Percentiles rank a stretch among this genome's conserved stretches.
These are phyloP conservation scores for Candida palmyrensis DNA, from an alignment of 805 yeast genomes.

Conservation along the genomic window DNA sequence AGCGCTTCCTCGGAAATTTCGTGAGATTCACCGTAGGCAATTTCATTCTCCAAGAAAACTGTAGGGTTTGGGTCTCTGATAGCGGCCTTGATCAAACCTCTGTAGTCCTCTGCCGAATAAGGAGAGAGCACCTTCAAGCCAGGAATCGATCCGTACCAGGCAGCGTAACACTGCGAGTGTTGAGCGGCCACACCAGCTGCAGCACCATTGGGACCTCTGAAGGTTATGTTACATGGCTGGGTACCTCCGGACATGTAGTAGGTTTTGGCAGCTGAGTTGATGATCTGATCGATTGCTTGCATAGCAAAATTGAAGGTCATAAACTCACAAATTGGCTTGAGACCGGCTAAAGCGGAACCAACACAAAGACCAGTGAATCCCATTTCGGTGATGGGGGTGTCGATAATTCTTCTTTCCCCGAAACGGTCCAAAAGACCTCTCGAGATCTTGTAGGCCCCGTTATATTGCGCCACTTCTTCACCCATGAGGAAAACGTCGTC, in stretches of 20 bases:
- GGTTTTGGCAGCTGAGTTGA: conserved; percentile 98
- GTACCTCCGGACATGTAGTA: conserved; percentile 99
- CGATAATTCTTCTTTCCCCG: conserved; percentile 89
- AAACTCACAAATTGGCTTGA: conserved; percentile 95
- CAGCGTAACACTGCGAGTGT: conserved; percentile 96
- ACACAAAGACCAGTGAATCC: conserved; percentile 95
- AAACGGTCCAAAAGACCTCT: conserved; percentile 93
- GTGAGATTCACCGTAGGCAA: conserved; percentile 87
- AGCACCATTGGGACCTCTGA: conserved; percentile 99
- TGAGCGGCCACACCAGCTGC: conserved; percentile 99
- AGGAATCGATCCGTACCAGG: conserved; percentile 98
- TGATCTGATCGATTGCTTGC: conserved; percentile 98
- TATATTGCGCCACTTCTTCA: conserved; percentile 98
- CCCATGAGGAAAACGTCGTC: conserved; percentile 94
- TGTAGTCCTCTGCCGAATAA: conserved; percentile 90
- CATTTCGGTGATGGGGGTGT: conserved; percentile 99
- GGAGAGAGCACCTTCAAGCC: conserved; percentile 97
- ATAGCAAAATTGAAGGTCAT: conserved; percentile 99
- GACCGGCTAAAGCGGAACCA: conserved; percentile 94
- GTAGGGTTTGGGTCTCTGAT: conserved; percentile 99
- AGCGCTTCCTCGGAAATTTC: conserved; percentile 85
- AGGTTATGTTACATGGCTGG: conserved; percentile 93
- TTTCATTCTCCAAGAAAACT: conserved; percentile 92
- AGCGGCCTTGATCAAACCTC: conserved; percentile 93
- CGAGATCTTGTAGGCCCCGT: conserved; percentile 98